A percentile compares a stretch with the other conserved stretches of the same genome.
Evolutionary conservation across 257 asterid genomes (phyloP).

Genomic region (Ajuga chamaepitys): DNA sequence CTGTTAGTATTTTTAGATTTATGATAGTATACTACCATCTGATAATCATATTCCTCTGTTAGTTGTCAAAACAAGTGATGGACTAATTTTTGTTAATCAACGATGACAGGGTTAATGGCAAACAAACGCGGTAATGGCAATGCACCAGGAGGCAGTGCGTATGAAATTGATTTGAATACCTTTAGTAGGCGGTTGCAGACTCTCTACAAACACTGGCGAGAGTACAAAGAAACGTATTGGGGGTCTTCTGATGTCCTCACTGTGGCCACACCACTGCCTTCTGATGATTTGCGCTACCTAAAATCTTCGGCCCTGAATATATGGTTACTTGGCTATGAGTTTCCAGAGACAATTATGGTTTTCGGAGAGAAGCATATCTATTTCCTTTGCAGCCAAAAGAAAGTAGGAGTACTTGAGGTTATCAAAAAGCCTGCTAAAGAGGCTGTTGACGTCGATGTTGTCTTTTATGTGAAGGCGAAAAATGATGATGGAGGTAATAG

Average conservation of each 20-base stretch:
- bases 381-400: conserved; percentile 56
- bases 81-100: no score
- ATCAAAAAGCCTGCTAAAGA: conserved; percentile 46
- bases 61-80: no score
- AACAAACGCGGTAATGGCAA: neutral
- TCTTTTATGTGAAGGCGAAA: conserved; percentile 47
- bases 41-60: no score
- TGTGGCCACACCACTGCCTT: conserved; percentile 57
- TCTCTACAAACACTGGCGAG: conserved; percentile 50
- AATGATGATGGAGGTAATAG: conserved; percentile 40
- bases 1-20: no score
- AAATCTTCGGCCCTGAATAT: conserved; percentile 58
- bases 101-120: no score
- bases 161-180: conserved; percentile 34
- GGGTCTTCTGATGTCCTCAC: conserved; percentile 47
- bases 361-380: conserved; percentile 42
- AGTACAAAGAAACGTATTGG: conserved; percentile 40
- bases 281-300: conserved; percentile 62
- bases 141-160: conserved; percentile 19
- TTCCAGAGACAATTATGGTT: conserved; percentile 69
- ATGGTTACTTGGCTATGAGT: conserved; percentile 74
- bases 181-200: conserved; percentile 41
- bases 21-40: no score
- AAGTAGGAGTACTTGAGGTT: conserved; percentile 44
- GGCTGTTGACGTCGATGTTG: conserved; percentile 29